Conservation (phyloP, 352 stramenopile species). For the Phytopythium ostracodes region DNA sequence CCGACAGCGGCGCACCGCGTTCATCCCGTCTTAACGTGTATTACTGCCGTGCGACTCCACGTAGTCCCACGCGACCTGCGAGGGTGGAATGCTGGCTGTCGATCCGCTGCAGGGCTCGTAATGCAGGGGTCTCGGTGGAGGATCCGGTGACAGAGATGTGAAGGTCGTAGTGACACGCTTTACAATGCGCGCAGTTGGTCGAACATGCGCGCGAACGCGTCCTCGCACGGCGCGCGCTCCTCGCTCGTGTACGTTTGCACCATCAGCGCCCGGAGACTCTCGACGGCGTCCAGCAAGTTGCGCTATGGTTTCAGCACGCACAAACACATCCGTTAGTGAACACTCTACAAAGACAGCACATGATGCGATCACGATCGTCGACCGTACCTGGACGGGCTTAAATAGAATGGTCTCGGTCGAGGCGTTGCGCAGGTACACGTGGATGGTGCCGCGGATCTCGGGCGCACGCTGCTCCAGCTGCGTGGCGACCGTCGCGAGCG, state of each 20-base stretch:
- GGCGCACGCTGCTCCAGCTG: slow-evolving; percentile 40
- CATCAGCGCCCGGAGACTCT: slow-evolving; percentile 54
- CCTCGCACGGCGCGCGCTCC: slow-evolving; percentile 39
- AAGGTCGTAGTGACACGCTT: background rate
- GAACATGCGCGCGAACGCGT: slow-evolving; percentile 32
- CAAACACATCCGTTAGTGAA: background rate
- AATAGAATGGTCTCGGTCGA: slow-evolving; percentile 83
- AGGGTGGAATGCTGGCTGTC: background rate
- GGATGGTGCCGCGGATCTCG: slow-evolving; percentile 51
- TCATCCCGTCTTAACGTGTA: background rate
- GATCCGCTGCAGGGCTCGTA: background rate
- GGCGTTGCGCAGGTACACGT: slow-evolving; percentile 71
- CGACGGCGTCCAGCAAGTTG: slow-evolving; percentile 60
- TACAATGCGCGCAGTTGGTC: slow-evolving; percentile 49
- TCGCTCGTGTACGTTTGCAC: slow-evolving; percentile 52
- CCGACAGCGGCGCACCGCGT: background rate
- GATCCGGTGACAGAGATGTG: background rate
- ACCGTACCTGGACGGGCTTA: slow-evolving; percentile 70
- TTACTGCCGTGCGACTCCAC: background rate
- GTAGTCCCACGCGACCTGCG: background rate
- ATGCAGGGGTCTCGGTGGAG: background rate
- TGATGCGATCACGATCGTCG: background rate
- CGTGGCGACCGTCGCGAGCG: slow-evolving; percentile 34
- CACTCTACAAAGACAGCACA: too few relatives aligned
- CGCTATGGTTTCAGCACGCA: slow-evolving; percentile 24